Evolutionary conservation across 1,139 yeast species (phyloP).

Genomic region (Meyerozyma guilliermondii): DNA sequence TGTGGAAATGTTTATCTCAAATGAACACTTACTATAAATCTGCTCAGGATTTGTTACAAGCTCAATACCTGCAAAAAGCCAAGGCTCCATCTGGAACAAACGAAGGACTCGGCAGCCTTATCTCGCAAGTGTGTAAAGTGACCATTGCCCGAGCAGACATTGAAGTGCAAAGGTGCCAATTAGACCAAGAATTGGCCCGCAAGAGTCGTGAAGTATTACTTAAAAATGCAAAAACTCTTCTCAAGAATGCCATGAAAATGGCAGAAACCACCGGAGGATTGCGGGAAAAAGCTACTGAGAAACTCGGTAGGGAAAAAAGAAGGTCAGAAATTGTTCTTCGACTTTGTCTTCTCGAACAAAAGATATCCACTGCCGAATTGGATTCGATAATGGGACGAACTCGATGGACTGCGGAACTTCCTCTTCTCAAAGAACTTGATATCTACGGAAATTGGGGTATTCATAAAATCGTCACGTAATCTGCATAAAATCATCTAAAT

Average conservation of each 20-base stretch:
- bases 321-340: constrained; percentile 43
- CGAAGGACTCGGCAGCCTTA: constrained; percentile 29
- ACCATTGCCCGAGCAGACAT: constrained; percentile 49
- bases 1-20: constrained; percentile 38
- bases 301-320: constrained; percentile 34
- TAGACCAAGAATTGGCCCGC: constrained; percentile 26
- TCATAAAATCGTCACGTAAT: constrained; percentile 2
- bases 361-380: constrained; percentile 28
- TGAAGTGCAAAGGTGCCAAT: constrained; percentile 43
- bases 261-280: constrained; percentile 48
- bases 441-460: constrained; percentile 23
- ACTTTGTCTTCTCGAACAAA: constrained; percentile 41
- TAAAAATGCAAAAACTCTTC: constrained; percentile 35
- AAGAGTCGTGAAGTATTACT: constrained; percentile 25
- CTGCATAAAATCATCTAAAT: background rate
- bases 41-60: constrained; percentile 32
- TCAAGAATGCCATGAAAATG: constrained; percentile 43
- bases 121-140: constrained; percentile 39
- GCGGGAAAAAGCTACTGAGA: constrained; percentile 43
- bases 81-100: constrained; percentile 14
- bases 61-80: constrained; percentile 15
- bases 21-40: constrained; percentile 33
- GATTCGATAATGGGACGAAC: constrained; percentile 31
- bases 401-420: constrained; percentile 29
- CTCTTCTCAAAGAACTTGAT: constrained; percentile 22